A percentile compares a stretch with the other conserved stretches of the same genome.
phyloP scores from a whole-genome alignment of 2,329 filamentous ascomycete genomes.

The Cladobotryum protrusum region DNA sequence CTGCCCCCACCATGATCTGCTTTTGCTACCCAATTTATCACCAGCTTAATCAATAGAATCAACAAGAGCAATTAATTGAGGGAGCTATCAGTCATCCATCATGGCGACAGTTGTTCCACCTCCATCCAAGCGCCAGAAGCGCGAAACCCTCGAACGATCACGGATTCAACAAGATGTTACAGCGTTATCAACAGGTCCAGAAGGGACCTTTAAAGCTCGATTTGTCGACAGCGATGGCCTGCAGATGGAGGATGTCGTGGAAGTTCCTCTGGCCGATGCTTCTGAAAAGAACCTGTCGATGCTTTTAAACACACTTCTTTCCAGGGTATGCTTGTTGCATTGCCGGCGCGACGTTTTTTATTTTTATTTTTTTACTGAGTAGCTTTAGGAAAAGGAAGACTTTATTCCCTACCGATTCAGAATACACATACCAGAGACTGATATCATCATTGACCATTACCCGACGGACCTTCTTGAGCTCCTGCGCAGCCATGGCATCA shows the following conservation, averaged over 20 bases:
- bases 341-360: background rate
- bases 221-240: slow-evolving; percentile 78
- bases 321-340: slow-evolving; percentile 46
- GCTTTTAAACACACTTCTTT: slow-evolving; percentile 77
- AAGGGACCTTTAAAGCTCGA: slow-evolving; percentile 75
- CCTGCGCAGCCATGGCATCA: slow-evolving; percentile 49
- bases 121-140: slow-evolving; percentile 80
- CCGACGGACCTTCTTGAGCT: slow-evolving; percentile 49
- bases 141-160: slow-evolving; percentile 64
- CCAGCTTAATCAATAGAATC: slow-evolving; percentile 12
- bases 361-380: background rate
- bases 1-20: slow-evolving; percentile 8
- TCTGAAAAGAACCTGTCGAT: slow-evolving; percentile 85
- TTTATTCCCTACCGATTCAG: slow-evolving; percentile 57
- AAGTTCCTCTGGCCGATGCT: slow-evolving; percentile 77
- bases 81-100: background rate
- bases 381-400: slow-evolving; percentile 45
- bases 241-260: slow-evolving; percentile 62
- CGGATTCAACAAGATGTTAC: slow-evolving; percentile 70
- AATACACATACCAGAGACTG: slow-evolving; percentile 50
- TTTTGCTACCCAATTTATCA: slow-evolving; percentile 10
- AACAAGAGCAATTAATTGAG: background rate
- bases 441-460: slow-evolving; percentile 50
- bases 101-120: slow-evolving; percentile 84
- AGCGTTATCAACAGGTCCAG: slow-evolving; percentile 58